phyloP scores from a whole-genome alignment of 129 eudicot genomes.

The Dittrichia graveolens region DNA sequence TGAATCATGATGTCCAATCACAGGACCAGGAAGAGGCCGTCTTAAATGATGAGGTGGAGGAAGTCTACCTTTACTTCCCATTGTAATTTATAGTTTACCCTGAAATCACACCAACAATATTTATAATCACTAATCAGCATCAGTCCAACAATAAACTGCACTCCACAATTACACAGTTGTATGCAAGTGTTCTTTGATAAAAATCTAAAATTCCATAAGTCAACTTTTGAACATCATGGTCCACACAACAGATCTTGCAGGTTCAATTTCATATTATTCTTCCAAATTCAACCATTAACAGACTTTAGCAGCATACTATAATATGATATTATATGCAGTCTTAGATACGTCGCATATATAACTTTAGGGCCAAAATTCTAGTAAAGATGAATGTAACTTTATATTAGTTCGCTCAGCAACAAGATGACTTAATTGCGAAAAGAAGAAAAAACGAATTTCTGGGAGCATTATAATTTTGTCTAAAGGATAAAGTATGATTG shows the following conservation, averaged over 20 bases:
- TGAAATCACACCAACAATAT: slow-evolving; percentile 14
- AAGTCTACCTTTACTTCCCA: slow-evolving; percentile 90
- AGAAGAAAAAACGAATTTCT: not conserved
- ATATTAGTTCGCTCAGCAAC: not conserved
- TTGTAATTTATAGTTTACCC: slow-evolving; percentile 24
- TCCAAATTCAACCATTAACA: slow-evolving; percentile 10
- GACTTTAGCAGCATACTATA: not conserved
- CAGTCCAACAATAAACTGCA: not conserved
- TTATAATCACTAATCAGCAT: slow-evolving; percentile 11
- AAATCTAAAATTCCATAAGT: not conserved
- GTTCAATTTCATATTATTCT: not conserved
- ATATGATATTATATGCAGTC: slow-evolving; percentile 19
- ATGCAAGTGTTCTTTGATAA: not conserved
- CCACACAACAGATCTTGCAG: slow-evolving; percentile 1
- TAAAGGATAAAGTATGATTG: not conserved
- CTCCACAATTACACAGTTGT: slow-evolving; percentile 1
- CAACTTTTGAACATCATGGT: not conserved
- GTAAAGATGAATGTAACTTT: not conserved
- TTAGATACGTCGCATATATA: slow-evolving; percentile 1
- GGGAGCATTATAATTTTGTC: no score
- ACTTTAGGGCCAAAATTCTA: slow-evolving; percentile 3
- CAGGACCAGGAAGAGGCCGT: slow-evolving; percentile 67
- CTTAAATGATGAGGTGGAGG: slow-evolving; percentile 77
- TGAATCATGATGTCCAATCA: slow-evolving; percentile 59
- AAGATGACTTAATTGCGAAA: not conserved